Evolutionary conservation across 1,284 basidiomycete species (phyloP).

Genomic region (Xanthoconium separans): DNA sequence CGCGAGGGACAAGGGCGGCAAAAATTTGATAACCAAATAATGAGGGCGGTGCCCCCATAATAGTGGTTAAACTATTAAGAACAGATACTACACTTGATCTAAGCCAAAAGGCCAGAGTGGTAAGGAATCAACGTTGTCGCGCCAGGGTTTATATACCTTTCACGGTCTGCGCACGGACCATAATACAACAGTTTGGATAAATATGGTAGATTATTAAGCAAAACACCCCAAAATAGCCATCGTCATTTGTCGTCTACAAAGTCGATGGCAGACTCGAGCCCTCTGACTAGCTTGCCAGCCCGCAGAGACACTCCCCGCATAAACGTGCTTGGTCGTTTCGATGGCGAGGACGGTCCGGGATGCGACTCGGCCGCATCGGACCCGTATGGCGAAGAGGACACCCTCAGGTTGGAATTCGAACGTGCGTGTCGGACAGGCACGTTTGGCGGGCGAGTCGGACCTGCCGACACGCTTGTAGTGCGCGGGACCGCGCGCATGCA

Average conservation of each 20-base stretch:
- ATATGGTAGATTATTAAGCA: background rate
- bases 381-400: conserved; percentile 7
- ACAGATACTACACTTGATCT: conserved; percentile 90
- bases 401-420: conserved; percentile 31
- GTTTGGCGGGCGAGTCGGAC: no score
- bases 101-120: conserved; percentile 95
- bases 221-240: background rate
- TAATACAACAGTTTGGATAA: background rate
- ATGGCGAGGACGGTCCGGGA: conserved; percentile 9
- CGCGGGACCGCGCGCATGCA: no score
- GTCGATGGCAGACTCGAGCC: conserved; percentile 48
- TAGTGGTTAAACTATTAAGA: conserved; percentile 34
- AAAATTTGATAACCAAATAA: conserved; percentile 36
- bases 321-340: conserved; percentile 25
- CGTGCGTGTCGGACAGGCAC: conserved; percentile 18
- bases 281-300: conserved; percentile 41
- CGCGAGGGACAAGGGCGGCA: conserved; percentile 28
- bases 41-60: conserved; percentile 35
- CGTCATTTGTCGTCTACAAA: conserved; percentile 41
- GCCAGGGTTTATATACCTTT: conserved; percentile 9
- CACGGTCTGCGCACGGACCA: conserved; percentile 13
- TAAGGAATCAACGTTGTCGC: conserved; percentile 37
- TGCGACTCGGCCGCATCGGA: conserved; percentile 16
- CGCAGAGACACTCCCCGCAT: conserved; percentile 35
- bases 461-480: no score